phyloP scores from a whole-genome alignment of 345 rosid species.

The Citrus inodora region DNA sequence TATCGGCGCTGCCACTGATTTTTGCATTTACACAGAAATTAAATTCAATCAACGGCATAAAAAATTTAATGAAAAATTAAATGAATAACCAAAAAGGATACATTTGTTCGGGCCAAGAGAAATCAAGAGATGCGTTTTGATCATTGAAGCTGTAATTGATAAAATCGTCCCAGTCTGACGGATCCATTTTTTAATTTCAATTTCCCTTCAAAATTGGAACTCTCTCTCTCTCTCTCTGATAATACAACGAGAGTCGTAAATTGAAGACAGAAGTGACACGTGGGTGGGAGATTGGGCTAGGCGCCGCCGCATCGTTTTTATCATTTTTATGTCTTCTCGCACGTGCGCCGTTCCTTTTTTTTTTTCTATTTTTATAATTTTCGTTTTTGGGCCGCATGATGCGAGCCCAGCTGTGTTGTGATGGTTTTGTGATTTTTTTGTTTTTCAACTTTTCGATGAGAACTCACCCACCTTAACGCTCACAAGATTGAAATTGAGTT shows the following conservation, averaged over 20 bases:
- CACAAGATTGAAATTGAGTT: too few species aligned
- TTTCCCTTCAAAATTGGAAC: not conserved
- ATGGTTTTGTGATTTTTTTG: not conserved
- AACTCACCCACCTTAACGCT: too few species aligned
- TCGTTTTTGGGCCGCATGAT: not conserved
- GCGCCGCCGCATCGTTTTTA: not conserved
- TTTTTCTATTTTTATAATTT: not conserved
- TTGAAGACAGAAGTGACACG: not conserved
- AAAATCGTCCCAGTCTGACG: slow-evolving; percentile 10
- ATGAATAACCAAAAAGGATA: not conserved
- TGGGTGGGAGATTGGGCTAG: not conserved
- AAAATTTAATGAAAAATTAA: not conserved
- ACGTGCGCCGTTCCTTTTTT: not conserved
- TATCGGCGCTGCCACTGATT: not conserved
- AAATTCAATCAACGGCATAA: not conserved
- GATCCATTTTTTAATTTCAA: slow-evolving; percentile 19
- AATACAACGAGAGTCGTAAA: not conserved
- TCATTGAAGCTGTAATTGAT: slow-evolving; percentile 30
- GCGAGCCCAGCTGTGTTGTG: not conserved
- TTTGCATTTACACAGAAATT: not conserved
- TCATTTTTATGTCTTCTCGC: not conserved
- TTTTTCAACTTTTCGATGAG: not conserved
- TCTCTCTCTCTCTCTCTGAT: not conserved
- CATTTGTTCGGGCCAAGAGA: slow-evolving; percentile 12
- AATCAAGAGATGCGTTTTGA: slow-evolving; percentile 13